A percentile compares a stretch with the other conserved stretches of the same genome.
These are phyloP conservation scores for Cladosporium sp. DNA, from an alignment of 2,329 filamentous ascomycete species.

Conservation along the genomic window DNA sequence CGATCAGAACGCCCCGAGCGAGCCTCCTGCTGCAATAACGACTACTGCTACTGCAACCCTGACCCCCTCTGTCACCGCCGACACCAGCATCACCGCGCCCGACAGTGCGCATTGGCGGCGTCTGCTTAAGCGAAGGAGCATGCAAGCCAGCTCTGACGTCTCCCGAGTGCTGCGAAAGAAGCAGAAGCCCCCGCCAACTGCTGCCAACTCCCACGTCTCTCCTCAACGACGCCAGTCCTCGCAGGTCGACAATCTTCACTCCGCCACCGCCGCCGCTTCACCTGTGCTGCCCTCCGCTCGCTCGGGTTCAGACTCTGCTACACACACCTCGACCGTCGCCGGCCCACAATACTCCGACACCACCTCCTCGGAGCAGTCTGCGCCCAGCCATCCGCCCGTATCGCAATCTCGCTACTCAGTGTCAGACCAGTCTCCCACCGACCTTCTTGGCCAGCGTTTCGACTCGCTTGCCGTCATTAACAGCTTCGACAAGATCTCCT, in stretches of 20 bases:
- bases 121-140: constrained; percentile 5
- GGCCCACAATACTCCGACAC: neutral
- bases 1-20: neutral
- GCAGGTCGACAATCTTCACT: neutral
- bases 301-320: constrained; percentile 4
- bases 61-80: neutral
- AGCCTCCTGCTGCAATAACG: neutral
- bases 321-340: neutral
- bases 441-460: constrained; percentile 39
- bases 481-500: constrained; percentile 32
- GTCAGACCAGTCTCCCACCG: constrained; percentile 29
- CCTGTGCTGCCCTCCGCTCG: constrained; percentile 1
- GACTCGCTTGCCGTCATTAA: constrained; percentile 35
- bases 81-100: neutral
- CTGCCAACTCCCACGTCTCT: neutral
- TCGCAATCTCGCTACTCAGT: constrained; percentile 24
- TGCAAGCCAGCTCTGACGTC: neutral
- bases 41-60: neutral
- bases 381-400: constrained; percentile 2
- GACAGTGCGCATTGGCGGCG: neutral
- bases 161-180: neutral
- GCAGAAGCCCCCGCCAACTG: neutral
- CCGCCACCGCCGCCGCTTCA: neutral
- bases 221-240: constrained; percentile 6
- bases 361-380: neutral